phyloP scores from a whole-genome alignment of 1,284 basidiomycete genomes.

The Moniliophthora roreri region DNA sequence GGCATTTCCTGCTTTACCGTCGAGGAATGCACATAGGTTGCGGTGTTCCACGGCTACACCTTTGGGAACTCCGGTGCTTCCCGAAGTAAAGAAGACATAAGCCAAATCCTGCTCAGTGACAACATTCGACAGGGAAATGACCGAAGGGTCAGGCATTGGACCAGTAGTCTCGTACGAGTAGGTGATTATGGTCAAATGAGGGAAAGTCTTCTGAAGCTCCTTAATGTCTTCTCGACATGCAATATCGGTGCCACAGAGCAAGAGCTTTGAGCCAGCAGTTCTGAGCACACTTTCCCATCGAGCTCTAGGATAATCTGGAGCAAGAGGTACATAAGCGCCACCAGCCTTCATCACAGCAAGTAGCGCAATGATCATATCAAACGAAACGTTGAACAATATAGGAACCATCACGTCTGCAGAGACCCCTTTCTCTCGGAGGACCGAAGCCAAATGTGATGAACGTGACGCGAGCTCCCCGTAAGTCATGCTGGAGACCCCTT shows the following conservation, averaged over 20 bases:
- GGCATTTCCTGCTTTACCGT: neutral
- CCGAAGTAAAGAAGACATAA: constrained; percentile 11
- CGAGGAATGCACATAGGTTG: constrained; percentile 4
- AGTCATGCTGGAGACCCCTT: neutral
- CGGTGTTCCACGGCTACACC: constrained; percentile 12
- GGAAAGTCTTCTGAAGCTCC: neutral
- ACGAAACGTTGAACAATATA: constrained; percentile 5
- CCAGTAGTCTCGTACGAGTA: neutral
- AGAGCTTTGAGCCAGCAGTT: neutral
- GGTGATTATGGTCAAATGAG: neutral
- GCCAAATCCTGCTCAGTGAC: constrained; percentile 1
- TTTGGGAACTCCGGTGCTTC: constrained; percentile 12
- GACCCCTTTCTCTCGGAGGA: constrained; percentile 2
- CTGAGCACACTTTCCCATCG: constrained; percentile 4
- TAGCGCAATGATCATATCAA: constrained; percentile 10
- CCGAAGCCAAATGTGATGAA: neutral
- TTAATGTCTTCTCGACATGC: neutral
- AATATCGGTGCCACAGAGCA: neutral
- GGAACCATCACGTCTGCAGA: constrained; percentile 5
- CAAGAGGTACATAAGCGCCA: constrained; percentile 12
- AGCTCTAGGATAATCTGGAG: constrained; percentile 5
- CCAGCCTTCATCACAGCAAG: constrained; percentile 15
- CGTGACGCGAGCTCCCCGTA: constrained; percentile 3
- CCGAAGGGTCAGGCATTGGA: neutral
- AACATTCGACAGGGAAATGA: neutral